Evolutionary conservation across 169 alveolate genomes (phyloP).

Genomic region (Condylostoma magnum): DNA sequence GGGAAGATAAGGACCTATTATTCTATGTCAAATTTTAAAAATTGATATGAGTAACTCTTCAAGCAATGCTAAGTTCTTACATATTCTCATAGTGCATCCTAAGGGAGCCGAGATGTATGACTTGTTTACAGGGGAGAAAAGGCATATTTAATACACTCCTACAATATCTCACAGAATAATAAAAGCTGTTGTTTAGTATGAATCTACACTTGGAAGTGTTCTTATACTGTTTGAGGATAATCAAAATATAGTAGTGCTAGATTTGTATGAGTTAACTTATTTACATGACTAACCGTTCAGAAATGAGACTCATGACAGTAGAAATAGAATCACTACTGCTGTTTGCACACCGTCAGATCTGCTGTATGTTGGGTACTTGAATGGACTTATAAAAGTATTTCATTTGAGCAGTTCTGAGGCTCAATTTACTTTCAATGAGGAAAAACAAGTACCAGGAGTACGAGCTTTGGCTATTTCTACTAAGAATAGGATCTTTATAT

Average conservation of each 20-base stretch:
- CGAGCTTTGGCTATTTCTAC: not conserved
- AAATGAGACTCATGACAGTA: not conserved
- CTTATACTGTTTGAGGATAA: constrained; percentile 9
- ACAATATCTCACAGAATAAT: not conserved
- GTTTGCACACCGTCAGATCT: constrained; percentile 13
- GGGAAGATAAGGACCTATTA: no score
- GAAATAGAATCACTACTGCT: not conserved
- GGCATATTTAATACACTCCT: not conserved
- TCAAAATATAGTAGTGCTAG: no score
- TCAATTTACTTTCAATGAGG: constrained; percentile 5
- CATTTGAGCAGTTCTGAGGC: not conserved
- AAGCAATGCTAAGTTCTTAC: constrained; percentile 5
- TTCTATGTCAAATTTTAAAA: no score
- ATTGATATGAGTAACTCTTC: no score
- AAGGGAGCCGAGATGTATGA: constrained; percentile 4
- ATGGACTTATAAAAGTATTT: constrained; percentile 8
- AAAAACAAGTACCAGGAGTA: not conserved
- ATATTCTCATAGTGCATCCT: not conserved
- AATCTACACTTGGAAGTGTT: not conserved
- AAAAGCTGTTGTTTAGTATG: not conserved
- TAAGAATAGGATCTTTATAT: not conserved
- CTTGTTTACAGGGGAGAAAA: constrained; percentile 19
- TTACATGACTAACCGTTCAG: not conserved
- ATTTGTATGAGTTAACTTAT: not conserved
- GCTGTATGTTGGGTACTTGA: constrained; percentile 20